Evolutionary conservation across 495 filamentous ascomycete species (phyloP).

Genomic region (Neurospora discreta): DNA sequence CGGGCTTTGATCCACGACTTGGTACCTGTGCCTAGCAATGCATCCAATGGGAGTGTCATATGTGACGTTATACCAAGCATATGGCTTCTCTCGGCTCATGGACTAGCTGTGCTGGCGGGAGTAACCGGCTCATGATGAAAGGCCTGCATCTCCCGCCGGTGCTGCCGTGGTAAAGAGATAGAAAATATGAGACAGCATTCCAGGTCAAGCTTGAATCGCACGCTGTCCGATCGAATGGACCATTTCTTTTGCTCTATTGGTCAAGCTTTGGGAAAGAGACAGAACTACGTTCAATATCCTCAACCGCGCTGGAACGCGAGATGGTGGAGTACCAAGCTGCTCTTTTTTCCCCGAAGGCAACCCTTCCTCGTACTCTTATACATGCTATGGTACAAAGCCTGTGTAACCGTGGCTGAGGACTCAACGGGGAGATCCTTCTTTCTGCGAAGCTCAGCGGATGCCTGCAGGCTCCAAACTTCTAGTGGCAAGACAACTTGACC

Average conservation of each 20-base stretch:
- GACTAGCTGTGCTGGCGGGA: background rate
- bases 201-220: background rate
- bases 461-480: constrained; percentile 9
- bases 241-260: background rate
- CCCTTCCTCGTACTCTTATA: background rate
- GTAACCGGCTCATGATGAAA: background rate
- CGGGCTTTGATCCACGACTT: background rate
- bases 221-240: background rate
- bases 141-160: background rate
- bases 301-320: background rate
- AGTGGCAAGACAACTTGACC: constrained; percentile 10
- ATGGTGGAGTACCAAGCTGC: background rate
- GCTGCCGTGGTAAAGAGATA: background rate
- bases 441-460: constrained; percentile 8
- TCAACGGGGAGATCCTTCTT: constrained; percentile 5
- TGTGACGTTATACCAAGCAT: background rate
- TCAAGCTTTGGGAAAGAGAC: background rate
- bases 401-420: background rate
- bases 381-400: background rate
- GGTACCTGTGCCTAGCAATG: background rate
- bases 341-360: background rate
- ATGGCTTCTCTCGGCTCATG: background rate
- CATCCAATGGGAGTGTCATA: background rate
- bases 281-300: background rate
- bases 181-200: background rate